Evolutionary conservation across 768 basidiomycete species (phyloP), one percentile per base, ranked within the genome.

Genomic region (Calocybe gangraenosa): DNA sequence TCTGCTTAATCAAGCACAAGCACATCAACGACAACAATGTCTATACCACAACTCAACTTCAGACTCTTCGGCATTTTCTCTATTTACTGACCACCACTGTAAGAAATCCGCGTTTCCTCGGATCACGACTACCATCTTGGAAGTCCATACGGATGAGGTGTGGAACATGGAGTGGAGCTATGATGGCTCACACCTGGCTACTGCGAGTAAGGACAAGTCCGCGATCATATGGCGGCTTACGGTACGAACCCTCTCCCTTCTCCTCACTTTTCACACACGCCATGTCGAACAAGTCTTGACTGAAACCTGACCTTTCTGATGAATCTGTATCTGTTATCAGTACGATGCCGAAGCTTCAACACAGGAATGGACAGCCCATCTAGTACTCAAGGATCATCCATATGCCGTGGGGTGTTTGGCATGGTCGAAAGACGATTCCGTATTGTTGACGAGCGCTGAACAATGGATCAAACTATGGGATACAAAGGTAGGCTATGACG

Each of bases 101-200:
- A 78, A 82, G 50, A 77, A 84, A 58, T 76, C 79, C 20, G 77
- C 77, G 32, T 98, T 99, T 67, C 96, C 96, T 6, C 77, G 79
- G 36, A 71, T 85, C 19, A 93, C 89, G 10, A 93, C 91, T 2
- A 84, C 87, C 19, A 84, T 93, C 41, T 69, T 97, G 48, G 78
- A 83, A 36, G 89, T 84, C 22, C 95, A 97, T 64, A 76, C 73
- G 9, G 91, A 98, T 59, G 92, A 99, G 62, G 93, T 99, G 34
- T 98, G 95, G 94, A 83, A 87, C 59, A 65, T 98, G 48, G 87
- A 86, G 60, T 99, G 94, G 94, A 95, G 92, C 64, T 90, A 89
- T 55, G 83, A 85, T 60, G 96, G 96, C 2, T 64, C 66, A 39
- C 83, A 76, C 56, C 71, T 99, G 40, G 96, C 94, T 22, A 93